Evolutionary conservation across 2,329 filamentous ascomycete species (phyloP).

Genomic region (Coniella vitis): DNA sequence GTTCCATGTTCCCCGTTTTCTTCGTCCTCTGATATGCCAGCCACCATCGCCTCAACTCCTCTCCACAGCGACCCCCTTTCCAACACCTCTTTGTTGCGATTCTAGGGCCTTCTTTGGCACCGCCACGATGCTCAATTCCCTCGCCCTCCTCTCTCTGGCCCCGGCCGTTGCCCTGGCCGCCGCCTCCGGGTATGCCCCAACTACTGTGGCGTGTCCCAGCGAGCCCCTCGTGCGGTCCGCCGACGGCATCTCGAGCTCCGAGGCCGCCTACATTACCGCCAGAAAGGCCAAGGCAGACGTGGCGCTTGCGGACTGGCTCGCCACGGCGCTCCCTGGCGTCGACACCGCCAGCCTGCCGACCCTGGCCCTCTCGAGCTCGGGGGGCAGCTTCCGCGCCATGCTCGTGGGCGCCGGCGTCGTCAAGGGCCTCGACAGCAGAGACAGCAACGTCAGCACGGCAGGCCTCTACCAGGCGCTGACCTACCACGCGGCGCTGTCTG

Average conservation of each 20-base stretch:
- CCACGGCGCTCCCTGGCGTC: constrained; percentile 2
- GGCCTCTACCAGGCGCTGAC: constrained; percentile 19
- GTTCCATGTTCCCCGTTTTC: too few relatives aligned
- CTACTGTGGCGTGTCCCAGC: constrained; percentile 1
- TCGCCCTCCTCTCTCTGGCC: constrained; percentile 3
- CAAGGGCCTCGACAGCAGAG: constrained; percentile 21
- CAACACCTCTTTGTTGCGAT: not conserved
- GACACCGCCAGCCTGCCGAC: constrained; percentile 16
- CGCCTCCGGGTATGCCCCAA: not conserved
- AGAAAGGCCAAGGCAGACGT: constrained; percentile 8
- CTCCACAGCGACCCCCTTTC: too few relatives aligned
- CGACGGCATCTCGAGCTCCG: constrained; percentile 9
- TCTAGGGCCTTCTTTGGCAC: not conserved
- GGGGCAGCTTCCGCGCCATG: constrained; percentile 24
- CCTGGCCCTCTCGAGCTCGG: constrained; percentile 22
- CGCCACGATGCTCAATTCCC: constrained; percentile 1
- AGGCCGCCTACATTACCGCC: constrained; percentile 1
- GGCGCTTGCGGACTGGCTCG: constrained; percentile 8
- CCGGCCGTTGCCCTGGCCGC: constrained; percentile 7
- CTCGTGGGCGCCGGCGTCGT: constrained; percentile 24
- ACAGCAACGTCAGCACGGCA: constrained; percentile 15
- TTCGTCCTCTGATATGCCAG: too few relatives aligned
- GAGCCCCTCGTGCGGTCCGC: constrained; percentile 11
- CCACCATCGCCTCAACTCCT: too few relatives aligned
- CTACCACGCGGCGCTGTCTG: constrained; percentile 20